Percentiles rank a stretch among this genome's conserved stretches.
Evolutionary conservation across 2,329 filamentous ascomycete genomes (phyloP).

Genomic region (Ramularia collo-cygni): DNA sequence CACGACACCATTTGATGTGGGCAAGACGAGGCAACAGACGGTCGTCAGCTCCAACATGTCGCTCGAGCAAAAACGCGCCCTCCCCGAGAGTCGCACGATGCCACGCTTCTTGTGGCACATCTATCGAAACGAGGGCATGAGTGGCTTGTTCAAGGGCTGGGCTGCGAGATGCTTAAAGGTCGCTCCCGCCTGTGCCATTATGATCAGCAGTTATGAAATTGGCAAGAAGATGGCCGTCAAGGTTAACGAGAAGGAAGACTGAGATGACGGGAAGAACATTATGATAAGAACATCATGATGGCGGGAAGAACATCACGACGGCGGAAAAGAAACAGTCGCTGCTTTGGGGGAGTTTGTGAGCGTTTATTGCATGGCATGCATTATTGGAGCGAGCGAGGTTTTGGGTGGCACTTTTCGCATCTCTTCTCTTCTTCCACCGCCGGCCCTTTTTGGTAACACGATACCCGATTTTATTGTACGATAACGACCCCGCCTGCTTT

Average conservation of each 20-base stretch:
- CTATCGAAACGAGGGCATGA: conserved; percentile 71
- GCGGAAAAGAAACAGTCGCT: too few species aligned
- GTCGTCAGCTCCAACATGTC: conserved; percentile 51
- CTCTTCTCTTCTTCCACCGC: too few species aligned
- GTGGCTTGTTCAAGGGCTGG: conserved; percentile 86
- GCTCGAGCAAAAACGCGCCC: conserved; percentile 33
- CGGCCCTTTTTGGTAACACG: too few species aligned
- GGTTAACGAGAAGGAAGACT: conserved; percentile 56
- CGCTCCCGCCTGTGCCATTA: conserved; percentile 93
- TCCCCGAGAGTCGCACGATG: conserved; percentile 73
- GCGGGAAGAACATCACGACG: too few species aligned
- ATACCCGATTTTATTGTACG: too few species aligned
- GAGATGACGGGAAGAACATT: too few species aligned
- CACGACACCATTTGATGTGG: conserved; percentile 94
- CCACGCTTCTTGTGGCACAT: conserved; percentile 83
- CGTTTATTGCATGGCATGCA: too few species aligned
- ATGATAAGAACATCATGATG: too few species aligned
- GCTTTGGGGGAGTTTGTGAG: too few species aligned
- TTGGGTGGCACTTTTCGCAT: too few species aligned
- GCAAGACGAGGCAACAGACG: conserved; percentile 90
- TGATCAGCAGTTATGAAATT: conserved; percentile 97
- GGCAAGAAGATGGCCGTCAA: conserved; percentile 80
- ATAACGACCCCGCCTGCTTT: too few species aligned
- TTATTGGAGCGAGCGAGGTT: too few species aligned
- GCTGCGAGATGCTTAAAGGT: conserved; percentile 88